Percentiles rank a stretch among this genome's conserved stretches.
Evolutionary conservation across 306 rosid species (phyloP).

Genomic region (Delonix regia): DNA sequence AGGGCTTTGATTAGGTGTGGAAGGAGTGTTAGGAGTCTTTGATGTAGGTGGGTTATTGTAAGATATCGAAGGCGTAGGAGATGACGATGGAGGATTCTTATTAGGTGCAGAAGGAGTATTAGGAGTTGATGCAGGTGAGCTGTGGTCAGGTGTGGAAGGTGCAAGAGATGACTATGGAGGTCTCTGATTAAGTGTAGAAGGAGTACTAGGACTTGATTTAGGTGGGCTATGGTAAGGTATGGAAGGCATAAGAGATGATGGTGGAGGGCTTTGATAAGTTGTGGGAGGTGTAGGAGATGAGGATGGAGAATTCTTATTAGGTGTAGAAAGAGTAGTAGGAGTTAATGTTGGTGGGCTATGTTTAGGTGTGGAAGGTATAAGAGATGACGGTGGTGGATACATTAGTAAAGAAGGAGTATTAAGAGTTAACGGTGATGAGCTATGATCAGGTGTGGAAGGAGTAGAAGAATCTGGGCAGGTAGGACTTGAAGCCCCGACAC

Average conservation of each 20-base stretch:
- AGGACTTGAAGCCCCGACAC: slow-evolving; percentile 34
- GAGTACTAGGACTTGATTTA: no score
- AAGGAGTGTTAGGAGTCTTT: no score
- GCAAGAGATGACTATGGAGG: background rate
- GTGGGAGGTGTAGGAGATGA: background rate
- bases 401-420: slow-evolving; percentile 16
- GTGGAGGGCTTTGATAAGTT: background rate
- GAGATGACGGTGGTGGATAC: background rate
- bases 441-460: background rate
- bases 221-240: background rate
- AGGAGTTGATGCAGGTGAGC: no score
- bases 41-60: background rate
- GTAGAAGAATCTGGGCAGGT: slow-evolving; percentile 22
- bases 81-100: background rate
- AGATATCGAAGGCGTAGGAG: background rate
- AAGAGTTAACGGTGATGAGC: background rate
- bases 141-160: slow-evolving; percentile 10
- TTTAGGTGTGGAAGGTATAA: background rate
- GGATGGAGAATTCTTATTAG: background rate
- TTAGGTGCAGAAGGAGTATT: no score
- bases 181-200: background rate
- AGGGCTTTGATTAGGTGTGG: no score
- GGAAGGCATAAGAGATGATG: background rate
- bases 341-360: slow-evolving; percentile 10
- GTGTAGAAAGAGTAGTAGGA: slow-evolving; percentile 1